Evolutionary conservation across 164 flowering plant genomes (phyloP).

Genomic region (Sedum album): DNA sequence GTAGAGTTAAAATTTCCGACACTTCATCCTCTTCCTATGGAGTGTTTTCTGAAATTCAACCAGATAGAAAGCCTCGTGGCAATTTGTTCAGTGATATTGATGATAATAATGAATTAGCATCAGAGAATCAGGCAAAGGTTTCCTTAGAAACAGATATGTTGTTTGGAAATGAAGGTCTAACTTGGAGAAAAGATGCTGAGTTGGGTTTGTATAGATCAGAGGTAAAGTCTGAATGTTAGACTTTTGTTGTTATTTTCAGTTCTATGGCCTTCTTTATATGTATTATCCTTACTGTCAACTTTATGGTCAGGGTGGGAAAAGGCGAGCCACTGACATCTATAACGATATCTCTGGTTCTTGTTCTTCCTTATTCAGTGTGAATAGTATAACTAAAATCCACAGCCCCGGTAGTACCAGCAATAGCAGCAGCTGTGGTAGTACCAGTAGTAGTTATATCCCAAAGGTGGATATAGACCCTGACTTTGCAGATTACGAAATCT

Average conservation of each 20-base stretch:
- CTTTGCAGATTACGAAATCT: conserved; percentile 74
- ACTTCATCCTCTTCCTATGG: conserved; percentile 38
- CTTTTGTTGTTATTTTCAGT: conserved; percentile 56
- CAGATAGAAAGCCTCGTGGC: conserved; percentile 37
- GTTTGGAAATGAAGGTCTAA: conserved; percentile 57
- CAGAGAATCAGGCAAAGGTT: conserved; percentile 52
- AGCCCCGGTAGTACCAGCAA: conserved; percentile 20
- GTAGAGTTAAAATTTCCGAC: conserved; percentile 84
- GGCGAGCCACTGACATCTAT: conserved; percentile 24
- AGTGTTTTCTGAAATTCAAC: conserved; percentile 23
- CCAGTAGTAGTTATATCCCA: conserved; percentile 64
- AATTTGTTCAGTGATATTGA: conserved; percentile 37
- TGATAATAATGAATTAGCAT: conserved; percentile 59
- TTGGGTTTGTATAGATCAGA: conserved; percentile 33
- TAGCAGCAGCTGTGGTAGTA: conserved; percentile 80
- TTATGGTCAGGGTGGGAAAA: conserved; percentile 38
- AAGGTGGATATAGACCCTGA: conserved; percentile 66
- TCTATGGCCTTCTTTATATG: conserved; percentile 31
- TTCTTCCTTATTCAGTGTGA: conserved; percentile 61
- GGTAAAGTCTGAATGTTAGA: conserved; percentile 26
- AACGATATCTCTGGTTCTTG: conserved; percentile 79
- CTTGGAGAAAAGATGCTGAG: conserved; percentile 79
- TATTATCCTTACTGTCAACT: conserved; percentile 25
- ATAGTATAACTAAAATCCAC: conserved; percentile 41
- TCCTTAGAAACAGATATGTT: conserved; percentile 76